phyloP scores from a whole-genome alignment of 2,329 filamentous ascomycete species.

The Ophidiomyces ophidiicola region DNA sequence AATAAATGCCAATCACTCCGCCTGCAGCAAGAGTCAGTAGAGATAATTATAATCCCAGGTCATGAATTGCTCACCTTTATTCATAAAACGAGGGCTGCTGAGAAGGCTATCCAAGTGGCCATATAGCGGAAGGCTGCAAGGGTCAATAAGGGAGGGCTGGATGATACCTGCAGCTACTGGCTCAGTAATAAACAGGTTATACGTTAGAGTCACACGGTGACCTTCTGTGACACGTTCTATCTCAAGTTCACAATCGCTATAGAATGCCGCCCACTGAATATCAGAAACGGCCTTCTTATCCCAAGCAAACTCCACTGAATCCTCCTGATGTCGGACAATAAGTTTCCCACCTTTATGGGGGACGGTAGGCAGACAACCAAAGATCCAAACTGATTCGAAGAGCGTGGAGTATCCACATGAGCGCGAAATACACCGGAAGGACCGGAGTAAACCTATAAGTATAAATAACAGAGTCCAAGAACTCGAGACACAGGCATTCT shows the following conservation, averaged over 20 bases:
- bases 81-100: slow-evolving; percentile 26
- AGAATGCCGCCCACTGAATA: slow-evolving; percentile 30
- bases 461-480: not conserved
- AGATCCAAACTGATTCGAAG: slow-evolving; percentile 39
- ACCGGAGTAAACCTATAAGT: slow-evolving; percentile 38
- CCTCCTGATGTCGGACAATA: slow-evolving; percentile 24
- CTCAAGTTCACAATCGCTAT: slow-evolving; percentile 29
- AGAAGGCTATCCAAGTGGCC: slow-evolving; percentile 24
- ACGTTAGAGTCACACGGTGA: slow-evolving; percentile 47
- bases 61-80: slow-evolving; percentile 20
- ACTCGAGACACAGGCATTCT: slow-evolving; percentile 2
- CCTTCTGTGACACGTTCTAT: slow-evolving; percentile 38
- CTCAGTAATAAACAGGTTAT: slow-evolving; percentile 42
- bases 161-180: slow-evolving; percentile 22
- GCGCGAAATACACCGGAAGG: slow-evolving; percentile 41
- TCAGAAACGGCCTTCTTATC: slow-evolving; percentile 14
- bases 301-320: slow-evolving; percentile 22
- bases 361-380: slow-evolving; percentile 42
- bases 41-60: not conserved
- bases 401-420: slow-evolving; percentile 45
- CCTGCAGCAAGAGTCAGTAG: slow-evolving; percentile 22
- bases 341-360: slow-evolving; percentile 25
- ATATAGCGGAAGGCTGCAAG: slow-evolving; percentile 28
- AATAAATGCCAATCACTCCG: slow-evolving; percentile 36
- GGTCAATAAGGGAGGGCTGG: slow-evolving; percentile 21